Percentiles rank a stretch among this genome's conserved stretches.
phyloP scores from a whole-genome alignment of 768 basidiomycete species.

The Paxillus rubicundulus region DNA sequence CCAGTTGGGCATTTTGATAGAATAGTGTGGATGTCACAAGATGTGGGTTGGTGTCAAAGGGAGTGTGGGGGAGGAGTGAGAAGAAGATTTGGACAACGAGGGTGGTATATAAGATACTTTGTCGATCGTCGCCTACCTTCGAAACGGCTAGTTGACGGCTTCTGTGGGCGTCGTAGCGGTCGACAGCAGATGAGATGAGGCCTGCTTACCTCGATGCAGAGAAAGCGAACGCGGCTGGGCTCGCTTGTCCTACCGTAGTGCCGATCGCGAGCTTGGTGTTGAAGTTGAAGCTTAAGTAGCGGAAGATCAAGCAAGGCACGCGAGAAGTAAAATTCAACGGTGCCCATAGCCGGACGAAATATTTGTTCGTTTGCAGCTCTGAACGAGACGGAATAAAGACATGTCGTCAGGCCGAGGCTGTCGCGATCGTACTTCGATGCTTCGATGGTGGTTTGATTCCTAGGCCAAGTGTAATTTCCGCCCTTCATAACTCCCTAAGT shows the following conservation, averaged over 20 bases:
- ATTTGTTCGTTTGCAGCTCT: too few species aligned
- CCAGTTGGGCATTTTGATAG: slow-evolving; percentile 40
- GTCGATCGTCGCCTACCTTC: not conserved
- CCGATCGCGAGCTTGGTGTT: too few species aligned
- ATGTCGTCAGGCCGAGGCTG: slow-evolving; percentile 11
- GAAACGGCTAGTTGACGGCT: slow-evolving; percentile 4
- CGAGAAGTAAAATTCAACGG: too few species aligned
- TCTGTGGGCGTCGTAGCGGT: slow-evolving; percentile 14
- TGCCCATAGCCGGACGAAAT: too few species aligned
- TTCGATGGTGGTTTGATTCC: not conserved
- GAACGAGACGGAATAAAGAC: too few species aligned
- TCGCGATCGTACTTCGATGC: slow-evolving; percentile 13
- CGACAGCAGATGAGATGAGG: not conserved
- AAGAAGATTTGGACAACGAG: not conserved
- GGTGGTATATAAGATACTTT: slow-evolving; percentile 12
- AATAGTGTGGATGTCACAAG: not conserved
- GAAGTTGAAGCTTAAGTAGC: too few species aligned
- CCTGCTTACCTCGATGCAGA: slow-evolving; percentile 1
- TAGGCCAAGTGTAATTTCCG: slow-evolving; percentile 13
- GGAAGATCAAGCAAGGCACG: too few species aligned
- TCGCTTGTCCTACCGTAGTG: too few species aligned
- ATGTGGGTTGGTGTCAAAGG: not conserved
- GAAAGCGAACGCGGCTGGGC: slow-evolving; percentile 13
- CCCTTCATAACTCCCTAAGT: not conserved
- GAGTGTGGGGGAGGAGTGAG: not conserved